A percentile compares a stretch with the other conserved stretches of the same genome.
Evolutionary conservation across 2,329 filamentous ascomycete genomes (phyloP).

Genomic region (Onygena corvina): DNA sequence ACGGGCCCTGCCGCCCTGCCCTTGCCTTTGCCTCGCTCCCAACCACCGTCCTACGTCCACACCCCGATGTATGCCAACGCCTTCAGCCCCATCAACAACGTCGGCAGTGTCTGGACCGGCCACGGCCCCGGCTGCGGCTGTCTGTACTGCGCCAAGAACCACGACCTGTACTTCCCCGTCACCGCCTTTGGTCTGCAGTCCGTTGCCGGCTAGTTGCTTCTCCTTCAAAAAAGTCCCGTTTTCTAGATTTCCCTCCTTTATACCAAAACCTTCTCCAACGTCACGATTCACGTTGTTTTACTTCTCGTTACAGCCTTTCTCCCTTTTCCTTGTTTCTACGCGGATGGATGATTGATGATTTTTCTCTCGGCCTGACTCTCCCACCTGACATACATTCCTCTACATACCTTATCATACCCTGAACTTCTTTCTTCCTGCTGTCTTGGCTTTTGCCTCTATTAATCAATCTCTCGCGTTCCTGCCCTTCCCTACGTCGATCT

Average conservation of each 20-base stretch:
- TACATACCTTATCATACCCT: not conserved
- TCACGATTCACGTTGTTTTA: conserved; percentile 2
- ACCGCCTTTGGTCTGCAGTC: conserved; percentile 37
- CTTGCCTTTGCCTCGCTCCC: conserved; percentile 27
- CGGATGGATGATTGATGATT: conserved; percentile 11
- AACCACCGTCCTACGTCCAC: conserved; percentile 38
- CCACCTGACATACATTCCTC: not conserved
- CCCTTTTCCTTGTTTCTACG: conserved; percentile 16
- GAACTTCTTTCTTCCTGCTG: conserved; percentile 18
- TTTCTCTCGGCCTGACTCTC: conserved; percentile 5
- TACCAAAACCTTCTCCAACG: not conserved
- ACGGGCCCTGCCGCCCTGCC: not conserved
- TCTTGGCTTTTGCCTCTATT: conserved; percentile 16
- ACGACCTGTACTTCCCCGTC: conserved; percentile 39
- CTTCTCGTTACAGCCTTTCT: not conserved
- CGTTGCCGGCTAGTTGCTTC: conserved; percentile 32
- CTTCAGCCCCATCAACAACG: conserved; percentile 28
- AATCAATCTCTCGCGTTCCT: conserved; percentile 12
- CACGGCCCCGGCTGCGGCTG: conserved; percentile 39
- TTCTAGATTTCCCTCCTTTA: not conserved
- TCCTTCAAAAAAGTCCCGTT: not conserved
- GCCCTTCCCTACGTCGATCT: conserved; percentile 13
- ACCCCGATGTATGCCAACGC: conserved; percentile 38
- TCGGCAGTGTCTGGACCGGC: conserved; percentile 32
- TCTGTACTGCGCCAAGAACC: conserved; percentile 37